Conservation (phyloP, 768 basidiomycete genomes). For the Terana coerulea region DNA sequence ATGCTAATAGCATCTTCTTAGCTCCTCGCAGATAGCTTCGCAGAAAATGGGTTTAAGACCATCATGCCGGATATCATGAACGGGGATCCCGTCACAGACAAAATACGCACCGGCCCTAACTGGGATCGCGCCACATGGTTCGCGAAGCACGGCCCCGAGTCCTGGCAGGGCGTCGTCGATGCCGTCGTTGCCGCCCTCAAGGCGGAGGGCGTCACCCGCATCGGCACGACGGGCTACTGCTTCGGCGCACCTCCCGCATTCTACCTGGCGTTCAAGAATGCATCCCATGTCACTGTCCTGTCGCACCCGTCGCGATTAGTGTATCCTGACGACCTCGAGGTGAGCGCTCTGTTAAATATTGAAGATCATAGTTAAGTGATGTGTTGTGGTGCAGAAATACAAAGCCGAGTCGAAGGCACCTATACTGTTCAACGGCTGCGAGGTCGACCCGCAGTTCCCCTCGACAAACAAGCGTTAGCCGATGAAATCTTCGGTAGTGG, state of each 20-base stretch:
- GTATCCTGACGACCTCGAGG: constrained; percentile 36
- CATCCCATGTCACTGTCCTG: constrained; percentile 36
- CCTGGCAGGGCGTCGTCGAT: constrained; percentile 34
- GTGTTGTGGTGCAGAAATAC: constrained; percentile 33
- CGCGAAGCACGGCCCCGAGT: constrained; percentile 28
- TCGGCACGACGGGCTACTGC: constrained; percentile 42
- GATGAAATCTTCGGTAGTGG: constrained; percentile 34
- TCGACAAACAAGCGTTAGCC: constrained; percentile 28
- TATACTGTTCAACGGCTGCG: constrained; percentile 40
- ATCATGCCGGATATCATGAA: constrained; percentile 26
- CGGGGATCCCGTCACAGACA: constrained; percentile 20
- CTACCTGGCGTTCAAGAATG: constrained; percentile 41
- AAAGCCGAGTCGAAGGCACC: constrained; percentile 32
- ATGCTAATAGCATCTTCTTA: constrained; percentile 1
- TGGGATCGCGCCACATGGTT: constrained; percentile 34
- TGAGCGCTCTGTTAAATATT: constrained; percentile 3
- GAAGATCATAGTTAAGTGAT: neutral
- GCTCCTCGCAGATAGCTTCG: constrained; percentile 31
- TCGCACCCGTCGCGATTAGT: constrained; percentile 45
- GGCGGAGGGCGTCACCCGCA: constrained; percentile 33
- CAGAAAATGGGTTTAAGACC: constrained; percentile 28
- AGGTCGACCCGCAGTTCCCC: constrained; percentile 31
- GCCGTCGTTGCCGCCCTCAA: constrained; percentile 35
- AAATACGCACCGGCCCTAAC: constrained; percentile 9
- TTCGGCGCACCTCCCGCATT: constrained; percentile 41